These are phyloP conservation scores for Boletus vermiculosoides DNA, from an alignment of 768 basidiomycete species.

Conservation along the genomic window DNA sequence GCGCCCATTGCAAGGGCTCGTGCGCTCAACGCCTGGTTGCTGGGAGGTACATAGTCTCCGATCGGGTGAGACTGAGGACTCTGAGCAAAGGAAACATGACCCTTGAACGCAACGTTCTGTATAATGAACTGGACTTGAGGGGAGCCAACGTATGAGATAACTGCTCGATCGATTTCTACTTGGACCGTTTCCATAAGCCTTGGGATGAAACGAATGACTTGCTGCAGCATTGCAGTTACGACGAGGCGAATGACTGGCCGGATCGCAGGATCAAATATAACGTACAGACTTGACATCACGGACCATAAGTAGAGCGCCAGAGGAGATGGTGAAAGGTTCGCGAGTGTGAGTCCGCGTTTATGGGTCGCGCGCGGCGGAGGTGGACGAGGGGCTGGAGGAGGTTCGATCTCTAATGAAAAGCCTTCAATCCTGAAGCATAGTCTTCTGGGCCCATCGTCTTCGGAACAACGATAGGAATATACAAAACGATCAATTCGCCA, in stretches of 20 bases:
- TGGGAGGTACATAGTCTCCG: conserved; percentile 13
- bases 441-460: conserved; percentile 48
- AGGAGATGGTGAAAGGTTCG: conserved; percentile 38
- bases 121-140: conserved; percentile 53
- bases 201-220: conserved; percentile 66
- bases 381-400: conserved; percentile 16
- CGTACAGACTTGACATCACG: conserved; percentile 37
- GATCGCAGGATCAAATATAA: conserved; percentile 53
- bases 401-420: conserved; percentile 49
- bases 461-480: conserved; percentile 51
- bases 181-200: conserved; percentile 63
- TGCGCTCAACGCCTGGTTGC: conserved; percentile 23
- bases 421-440: conserved; percentile 66
- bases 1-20: conserved; percentile 50
- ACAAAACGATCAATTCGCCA: conserved; percentile 69
- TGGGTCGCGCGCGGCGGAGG: conserved; percentile 23
- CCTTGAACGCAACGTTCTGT: conserved; percentile 51
- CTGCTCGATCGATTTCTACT: conserved; percentile 60
- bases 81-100: conserved; percentile 54
- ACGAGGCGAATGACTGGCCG: conserved; percentile 59
- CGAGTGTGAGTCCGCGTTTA: conserved; percentile 44
- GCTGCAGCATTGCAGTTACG: conserved; percentile 53
- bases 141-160: conserved; percentile 49
- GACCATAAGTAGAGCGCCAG: conserved; percentile 35
- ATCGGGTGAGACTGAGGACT: conserved; percentile 35